Base-by-base conservation (phyloP, 169 alveolate species). In the Cryptosporidium ryanae region DNA sequence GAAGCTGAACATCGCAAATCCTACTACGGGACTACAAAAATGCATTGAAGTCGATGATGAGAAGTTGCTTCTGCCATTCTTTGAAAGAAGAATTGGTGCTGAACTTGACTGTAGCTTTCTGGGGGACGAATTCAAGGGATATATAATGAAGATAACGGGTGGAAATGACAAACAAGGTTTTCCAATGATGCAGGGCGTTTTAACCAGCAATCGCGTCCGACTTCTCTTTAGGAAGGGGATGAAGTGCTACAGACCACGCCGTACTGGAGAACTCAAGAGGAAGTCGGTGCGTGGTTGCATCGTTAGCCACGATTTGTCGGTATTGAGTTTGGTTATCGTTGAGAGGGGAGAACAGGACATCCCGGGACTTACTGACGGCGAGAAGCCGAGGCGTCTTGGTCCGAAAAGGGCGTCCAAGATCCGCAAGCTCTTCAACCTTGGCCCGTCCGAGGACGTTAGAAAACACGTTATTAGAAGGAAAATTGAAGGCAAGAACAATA, bases 111-210 rank as follows among this genome's bases (percentile, higher is more conserved):
- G 99, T 29, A 98, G 97, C 91, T 91, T 96, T 65, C 93, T 98
- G 63, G 99, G 99, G 13, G 99, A 97, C 32, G 99, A 97, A 93
- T 98, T 93, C 92, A 96, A 96, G 91, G 99, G 99, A 34, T 97
- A 97, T 94, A 94, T 97, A 55, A 96, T 98, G 95, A 93, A 94
- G 84, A 94, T 95, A 64, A 92, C 96, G 6, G 99, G 99, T 82
- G 99, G 99, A 65, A 98, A 98, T 93, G 99, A 98, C 94, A 98
- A 98, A 93, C 99, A 98, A 94, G 99, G 99, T 44, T 98, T 98
- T 95, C 99, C 99, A 65, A 98, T 98, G 99, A 96, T 97, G 97
- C 99, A 97, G 94, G 99, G 99, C 59, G 98, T 98, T 84, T 90
- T 98, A 27, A 82, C 91, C 57, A 94, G 92, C 82, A 92, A 90